A percentile compares a stretch with the other conserved stretches of the same genome.
Evolutionary conservation across 73 alveolate species (phyloP).

Genomic region (Durusdinium trenchii): DNA sequence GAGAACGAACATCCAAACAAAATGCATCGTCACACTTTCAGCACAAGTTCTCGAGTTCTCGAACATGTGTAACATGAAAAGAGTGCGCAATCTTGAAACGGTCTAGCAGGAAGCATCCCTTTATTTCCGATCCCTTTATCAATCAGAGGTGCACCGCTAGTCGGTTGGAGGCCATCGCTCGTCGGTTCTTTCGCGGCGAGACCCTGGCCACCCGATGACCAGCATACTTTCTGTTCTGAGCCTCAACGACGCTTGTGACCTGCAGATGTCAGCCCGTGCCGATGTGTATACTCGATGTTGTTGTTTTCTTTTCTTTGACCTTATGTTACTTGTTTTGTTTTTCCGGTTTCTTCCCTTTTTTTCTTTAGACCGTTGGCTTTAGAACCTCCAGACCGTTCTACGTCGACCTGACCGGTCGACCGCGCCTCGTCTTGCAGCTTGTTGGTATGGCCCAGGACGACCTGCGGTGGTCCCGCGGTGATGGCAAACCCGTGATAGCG

Average conservation of each 20-base stretch:
- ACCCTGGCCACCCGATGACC: slow-evolving; percentile 53
- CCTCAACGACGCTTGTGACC: slow-evolving; percentile 47
- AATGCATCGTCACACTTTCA: too few species aligned
- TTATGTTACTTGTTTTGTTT: too few species aligned
- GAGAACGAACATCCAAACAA: too few species aligned
- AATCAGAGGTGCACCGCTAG: not conserved
- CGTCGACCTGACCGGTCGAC: not conserved
- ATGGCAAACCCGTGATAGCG: not conserved
- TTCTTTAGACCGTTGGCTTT: too few species aligned
- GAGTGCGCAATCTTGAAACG: too few species aligned
- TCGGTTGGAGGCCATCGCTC: too few species aligned
- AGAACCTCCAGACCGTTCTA: not conserved
- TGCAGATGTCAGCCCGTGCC: not conserved
- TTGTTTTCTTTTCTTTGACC: too few species aligned
- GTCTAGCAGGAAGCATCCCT: too few species aligned
- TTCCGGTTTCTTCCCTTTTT: too few species aligned
- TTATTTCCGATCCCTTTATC: not conserved
- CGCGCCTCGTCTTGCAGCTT: slow-evolving; percentile 47
- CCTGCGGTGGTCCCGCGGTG: not conserved
- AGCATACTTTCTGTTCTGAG: slow-evolving; percentile 69
- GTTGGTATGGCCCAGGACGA: slow-evolving; percentile 33
- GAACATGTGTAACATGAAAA: too few species aligned
- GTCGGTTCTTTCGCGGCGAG: not conserved
- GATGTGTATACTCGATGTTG: too few species aligned
- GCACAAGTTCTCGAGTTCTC: too few species aligned